phyloP scores from a whole-genome alignment of 768 basidiomycete species.

The Boletus pseudo-olivaceus region DNA sequence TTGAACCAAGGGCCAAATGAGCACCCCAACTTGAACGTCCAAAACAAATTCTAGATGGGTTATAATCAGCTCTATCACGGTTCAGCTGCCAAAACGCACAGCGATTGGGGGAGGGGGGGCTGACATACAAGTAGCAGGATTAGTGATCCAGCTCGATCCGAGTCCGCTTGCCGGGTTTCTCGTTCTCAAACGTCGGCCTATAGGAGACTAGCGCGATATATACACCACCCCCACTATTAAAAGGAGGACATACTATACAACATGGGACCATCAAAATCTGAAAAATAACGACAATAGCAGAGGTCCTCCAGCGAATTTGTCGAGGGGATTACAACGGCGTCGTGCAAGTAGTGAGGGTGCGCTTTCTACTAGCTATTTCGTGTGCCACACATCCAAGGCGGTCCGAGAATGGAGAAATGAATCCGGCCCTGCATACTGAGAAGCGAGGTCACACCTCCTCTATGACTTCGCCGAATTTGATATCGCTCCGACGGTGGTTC shows the following conservation, averaged over 20 bases:
- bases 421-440: not conserved
- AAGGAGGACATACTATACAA: not conserved
- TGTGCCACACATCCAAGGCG: not conserved
- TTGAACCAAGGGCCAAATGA: not conserved
- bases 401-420: not conserved
- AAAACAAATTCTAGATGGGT: not conserved
- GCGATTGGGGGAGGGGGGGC: too few relatives aligned
- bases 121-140: not conserved
- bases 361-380: not conserved
- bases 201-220: not conserved
- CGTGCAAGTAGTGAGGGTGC: not conserved
- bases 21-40: not conserved
- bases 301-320: too few relatives aligned
- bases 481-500: conserved; percentile 8
- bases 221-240: too few relatives aligned
- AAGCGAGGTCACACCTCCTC: not conserved
- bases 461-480: not conserved
- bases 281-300: not conserved
- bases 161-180: not conserved
- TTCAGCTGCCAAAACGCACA: not conserved
- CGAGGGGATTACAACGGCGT: not conserved
- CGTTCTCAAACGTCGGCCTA: too few relatives aligned
- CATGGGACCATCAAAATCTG: not conserved
- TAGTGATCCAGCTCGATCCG: not conserved
- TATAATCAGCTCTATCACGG: not conserved